Conservation (phyloP, 2,329 filamentous ascomycete genomes). For the Dactylonectria macrodidyma region DNA sequence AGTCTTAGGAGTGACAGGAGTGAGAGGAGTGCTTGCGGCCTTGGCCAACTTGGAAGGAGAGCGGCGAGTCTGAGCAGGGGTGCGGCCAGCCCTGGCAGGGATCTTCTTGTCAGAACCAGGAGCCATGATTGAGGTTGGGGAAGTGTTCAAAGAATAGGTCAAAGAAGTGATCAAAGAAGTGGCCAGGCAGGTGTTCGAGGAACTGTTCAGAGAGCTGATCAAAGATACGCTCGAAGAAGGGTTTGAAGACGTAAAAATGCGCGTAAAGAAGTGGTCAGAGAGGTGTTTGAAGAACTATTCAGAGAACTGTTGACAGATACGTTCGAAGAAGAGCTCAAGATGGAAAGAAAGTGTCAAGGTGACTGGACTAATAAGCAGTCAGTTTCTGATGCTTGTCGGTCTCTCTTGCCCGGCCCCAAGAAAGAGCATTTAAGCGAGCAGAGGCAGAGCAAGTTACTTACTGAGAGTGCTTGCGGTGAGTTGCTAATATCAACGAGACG, state of each 20-base stretch:
- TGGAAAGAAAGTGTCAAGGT: neutral
- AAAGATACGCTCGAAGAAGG: no score
- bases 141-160: neutral
- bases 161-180: neutral
- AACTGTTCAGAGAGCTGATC: no score
- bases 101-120: slow-evolving; percentile 31
- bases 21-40: slow-evolving; percentile 12
- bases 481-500: neutral
- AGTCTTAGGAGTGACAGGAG: neutral
- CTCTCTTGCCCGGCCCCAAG: neutral
- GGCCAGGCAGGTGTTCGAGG: no score
- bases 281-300: no score
- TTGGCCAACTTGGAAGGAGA: slow-evolving; percentile 30
- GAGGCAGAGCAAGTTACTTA: neutral
- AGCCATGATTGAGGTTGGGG: slow-evolving; percentile 22
- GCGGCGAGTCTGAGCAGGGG: slow-evolving; percentile 31
- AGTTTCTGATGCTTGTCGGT: neutral
- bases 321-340: no score
- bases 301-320: no score
- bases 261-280: no score
- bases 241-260: no score
- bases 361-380: neutral
- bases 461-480: slow-evolving; percentile 6
- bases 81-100: slow-evolving; percentile 36
- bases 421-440: neutral